phyloP scores from a whole-genome alignment of 306 rosid species.

The Cucurbita pepo region DNA sequence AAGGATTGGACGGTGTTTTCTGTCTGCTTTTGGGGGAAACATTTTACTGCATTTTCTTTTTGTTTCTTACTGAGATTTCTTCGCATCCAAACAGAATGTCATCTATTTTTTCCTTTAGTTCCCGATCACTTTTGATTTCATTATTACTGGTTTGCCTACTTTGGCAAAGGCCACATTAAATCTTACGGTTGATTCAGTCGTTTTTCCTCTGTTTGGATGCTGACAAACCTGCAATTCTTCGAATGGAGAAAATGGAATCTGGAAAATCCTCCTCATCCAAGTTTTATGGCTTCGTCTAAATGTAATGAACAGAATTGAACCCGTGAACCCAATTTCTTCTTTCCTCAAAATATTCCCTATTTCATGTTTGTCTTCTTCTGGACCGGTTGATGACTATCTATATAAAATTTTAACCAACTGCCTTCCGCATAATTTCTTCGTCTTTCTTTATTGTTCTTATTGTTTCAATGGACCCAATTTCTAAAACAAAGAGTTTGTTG shows the following conservation, averaged over 20 bases:
- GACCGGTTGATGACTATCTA: background rate
- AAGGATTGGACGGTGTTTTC: background rate
- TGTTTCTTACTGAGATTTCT: background rate
- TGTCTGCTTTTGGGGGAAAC: background rate
- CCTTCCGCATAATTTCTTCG: background rate
- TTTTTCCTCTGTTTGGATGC: background rate
- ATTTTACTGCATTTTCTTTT: background rate
- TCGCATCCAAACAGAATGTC: background rate
- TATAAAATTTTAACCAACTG: background rate
- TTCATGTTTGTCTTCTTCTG: background rate
- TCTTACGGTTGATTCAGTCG: background rate
- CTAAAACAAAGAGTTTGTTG: background rate
- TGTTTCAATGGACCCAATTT: background rate
- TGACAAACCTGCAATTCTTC: background rate
- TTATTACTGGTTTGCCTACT: background rate
- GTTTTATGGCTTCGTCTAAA: conserved; percentile 14
- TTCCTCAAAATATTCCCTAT: conserved; percentile 8
- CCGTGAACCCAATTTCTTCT: conserved; percentile 40
- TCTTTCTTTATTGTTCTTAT: conserved; percentile 6
- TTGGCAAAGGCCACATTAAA: background rate
- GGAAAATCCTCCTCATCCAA: background rate
- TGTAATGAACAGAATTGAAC: conserved; percentile 35
- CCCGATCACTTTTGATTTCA: background rate
- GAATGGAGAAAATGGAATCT: background rate
- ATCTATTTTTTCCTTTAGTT: background rate